Evolutionary conservation across 345 rosid genomes (phyloP).

Genomic region (Erucastrum elatum): DNA sequence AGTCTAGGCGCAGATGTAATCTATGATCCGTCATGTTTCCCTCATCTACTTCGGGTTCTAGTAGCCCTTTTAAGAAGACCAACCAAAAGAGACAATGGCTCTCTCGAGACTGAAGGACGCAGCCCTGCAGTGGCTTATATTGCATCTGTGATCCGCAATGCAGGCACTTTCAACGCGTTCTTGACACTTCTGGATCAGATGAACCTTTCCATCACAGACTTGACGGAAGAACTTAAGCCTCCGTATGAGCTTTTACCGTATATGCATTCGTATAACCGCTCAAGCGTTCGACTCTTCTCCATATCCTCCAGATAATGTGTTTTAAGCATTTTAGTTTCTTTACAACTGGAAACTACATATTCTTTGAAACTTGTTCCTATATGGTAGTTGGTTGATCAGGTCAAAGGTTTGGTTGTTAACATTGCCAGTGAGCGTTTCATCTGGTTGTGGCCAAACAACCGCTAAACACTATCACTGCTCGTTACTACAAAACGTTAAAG

Average conservation of each 20-base stretch:
- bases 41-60: slow-evolving; percentile 62
- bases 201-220: slow-evolving; percentile 49
- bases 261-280: slow-evolving; percentile 60
- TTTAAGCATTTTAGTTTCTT: slow-evolving; percentile 39
- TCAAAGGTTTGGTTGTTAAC: slow-evolving; percentile 12
- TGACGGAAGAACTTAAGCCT: slow-evolving; percentile 51
- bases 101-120: neutral
- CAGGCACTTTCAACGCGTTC: slow-evolving; percentile 59
- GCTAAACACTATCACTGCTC: neutral
- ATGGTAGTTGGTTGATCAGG: slow-evolving; percentile 3
- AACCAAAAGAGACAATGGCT: slow-evolving; percentile 22
- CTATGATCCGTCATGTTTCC: slow-evolving; percentile 73
- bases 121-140: slow-evolving; percentile 54
- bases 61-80: slow-evolving; percentile 50
- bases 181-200: slow-evolving; percentile 53
- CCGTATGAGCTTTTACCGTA: slow-evolving; percentile 55
- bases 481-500: neutral
- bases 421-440: slow-evolving; percentile 3
- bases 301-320: slow-evolving; percentile 41
- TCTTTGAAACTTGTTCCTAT: slow-evolving; percentile 53
- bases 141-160: slow-evolving; percentile 73
- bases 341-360: slow-evolving; percentile 6
- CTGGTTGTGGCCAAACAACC: neutral
- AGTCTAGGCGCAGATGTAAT: slow-evolving; percentile 86
- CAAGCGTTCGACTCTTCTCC: slow-evolving; percentile 51